phyloP scores from a whole-genome alignment of 441 rosid genomes.

The Syzygium malaccense region DNA sequence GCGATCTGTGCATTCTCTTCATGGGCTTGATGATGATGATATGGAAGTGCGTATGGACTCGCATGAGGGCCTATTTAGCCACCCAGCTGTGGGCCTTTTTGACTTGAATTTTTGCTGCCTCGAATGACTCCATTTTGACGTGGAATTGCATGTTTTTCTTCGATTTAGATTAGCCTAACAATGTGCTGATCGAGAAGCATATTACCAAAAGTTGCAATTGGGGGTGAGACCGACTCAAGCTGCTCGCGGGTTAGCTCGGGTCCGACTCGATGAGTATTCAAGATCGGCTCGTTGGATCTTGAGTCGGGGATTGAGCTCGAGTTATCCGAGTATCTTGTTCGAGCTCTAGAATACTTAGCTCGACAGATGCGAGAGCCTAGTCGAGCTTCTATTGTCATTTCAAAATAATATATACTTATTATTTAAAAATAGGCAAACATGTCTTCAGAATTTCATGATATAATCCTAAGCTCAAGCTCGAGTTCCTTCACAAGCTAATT shows the following conservation, averaged over 20 bases:
- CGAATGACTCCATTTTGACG: not conserved
- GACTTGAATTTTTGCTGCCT: not conserved
- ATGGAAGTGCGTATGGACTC: not conserved
- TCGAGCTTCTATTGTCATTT: no score
- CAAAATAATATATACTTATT: no score
- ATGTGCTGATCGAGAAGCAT: not conserved
- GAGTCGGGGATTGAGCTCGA: not conserved
- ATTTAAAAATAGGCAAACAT: no score
- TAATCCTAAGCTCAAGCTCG: not conserved
- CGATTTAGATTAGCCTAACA: not conserved
- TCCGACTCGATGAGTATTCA: not conserved
- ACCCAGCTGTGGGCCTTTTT: not conserved
- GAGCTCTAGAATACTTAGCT: no score
- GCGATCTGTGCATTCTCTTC: fast-evolving
- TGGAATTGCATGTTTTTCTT: not conserved
- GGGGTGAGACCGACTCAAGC: not conserved
- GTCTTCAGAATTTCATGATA: no score
- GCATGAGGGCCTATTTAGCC: not conserved
- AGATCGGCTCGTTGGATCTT: no score
- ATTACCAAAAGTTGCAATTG: not conserved
- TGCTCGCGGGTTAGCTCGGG: not conserved
- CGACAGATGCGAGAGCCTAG: no score
- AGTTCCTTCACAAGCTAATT: not conserved
- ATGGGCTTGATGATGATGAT: not conserved
- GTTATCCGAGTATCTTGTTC: no score